phyloP scores from a whole-genome alignment of 2,329 filamentous ascomycete species.

The Colletotrichum gloeosporioides region DNA sequence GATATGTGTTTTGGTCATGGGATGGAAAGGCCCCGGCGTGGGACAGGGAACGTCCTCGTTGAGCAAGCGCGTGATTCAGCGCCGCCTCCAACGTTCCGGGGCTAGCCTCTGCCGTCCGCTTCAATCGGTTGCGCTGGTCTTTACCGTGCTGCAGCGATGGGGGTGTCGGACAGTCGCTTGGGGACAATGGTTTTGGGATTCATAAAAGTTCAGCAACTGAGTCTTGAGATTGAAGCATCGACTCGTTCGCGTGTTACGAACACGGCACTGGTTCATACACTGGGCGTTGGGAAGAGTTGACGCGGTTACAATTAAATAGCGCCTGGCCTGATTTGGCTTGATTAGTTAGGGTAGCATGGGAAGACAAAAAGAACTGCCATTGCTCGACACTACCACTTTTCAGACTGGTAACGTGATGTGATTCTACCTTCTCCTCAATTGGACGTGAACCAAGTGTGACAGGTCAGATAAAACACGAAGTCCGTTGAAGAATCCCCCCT shows the following conservation, averaged over 20 bases:
- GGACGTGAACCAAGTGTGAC: not conserved
- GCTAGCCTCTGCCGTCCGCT: not conserved
- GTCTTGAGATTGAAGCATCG: constrained; percentile 22
- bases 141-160: not conserved
- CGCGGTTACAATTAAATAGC: not conserved
- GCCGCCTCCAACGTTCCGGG: not conserved
- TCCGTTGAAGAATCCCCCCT: not conserved
- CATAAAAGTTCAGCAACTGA: constrained; percentile 17
- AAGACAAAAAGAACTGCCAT: constrained; percentile 8
- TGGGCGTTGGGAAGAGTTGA: constrained; percentile 16
- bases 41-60: not conserved
- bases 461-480: not conserved
- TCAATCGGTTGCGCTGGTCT: not conserved
- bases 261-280: not conserved
- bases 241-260: constrained; percentile 5
- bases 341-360: constrained; percentile 19
- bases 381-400: not conserved
- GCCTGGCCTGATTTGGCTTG: constrained; percentile 8
- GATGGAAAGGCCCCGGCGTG: not conserved
- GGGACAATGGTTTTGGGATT: not conserved
- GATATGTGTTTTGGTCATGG: constrained; percentile 1
- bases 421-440: not conserved
- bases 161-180: not conserved
- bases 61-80: not conserved
- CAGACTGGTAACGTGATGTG: not conserved